Evolutionary conservation across 495 filamentous ascomycete species (phyloP).

Genomic region (Wilcoxina mikolae): DNA sequence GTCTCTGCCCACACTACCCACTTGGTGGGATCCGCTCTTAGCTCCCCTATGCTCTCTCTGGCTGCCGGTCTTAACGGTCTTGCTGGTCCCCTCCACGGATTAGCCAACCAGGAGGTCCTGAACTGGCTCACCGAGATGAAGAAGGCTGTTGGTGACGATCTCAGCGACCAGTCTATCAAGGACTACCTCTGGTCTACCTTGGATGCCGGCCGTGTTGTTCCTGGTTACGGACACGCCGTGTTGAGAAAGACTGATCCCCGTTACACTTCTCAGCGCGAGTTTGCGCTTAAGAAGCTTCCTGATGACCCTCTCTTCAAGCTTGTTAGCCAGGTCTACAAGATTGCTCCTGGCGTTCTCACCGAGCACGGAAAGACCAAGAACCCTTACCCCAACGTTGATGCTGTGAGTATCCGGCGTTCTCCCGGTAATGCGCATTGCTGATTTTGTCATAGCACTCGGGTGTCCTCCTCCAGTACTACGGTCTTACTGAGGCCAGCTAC

Average conservation of each 20-base stretch:
- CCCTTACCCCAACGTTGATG: conserved; percentile 60
- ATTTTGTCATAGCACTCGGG: conserved; percentile 55
- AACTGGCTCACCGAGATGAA: conserved; percentile 94
- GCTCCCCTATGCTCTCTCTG: conserved; percentile 90
- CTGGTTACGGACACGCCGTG: conserved; percentile 96
- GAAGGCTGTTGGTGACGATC: conserved; percentile 60
- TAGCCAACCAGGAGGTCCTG: conserved; percentile 93
- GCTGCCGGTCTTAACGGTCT: conserved; percentile 90
- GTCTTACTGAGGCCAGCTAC: conserved; percentile 95
- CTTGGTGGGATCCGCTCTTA: conserved; percentile 86
- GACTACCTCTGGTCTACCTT: conserved; percentile 86
- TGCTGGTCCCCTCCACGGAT: conserved; percentile 84
- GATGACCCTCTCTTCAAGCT: conserved; percentile 81
- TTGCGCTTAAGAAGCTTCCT: conserved; percentile 37
- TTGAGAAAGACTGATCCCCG: conserved; percentile 92
- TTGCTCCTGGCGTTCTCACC: conserved; percentile 70
- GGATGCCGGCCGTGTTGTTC: conserved; percentile 85
- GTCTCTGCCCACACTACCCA: conserved; percentile 96
- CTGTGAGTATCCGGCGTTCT: conserved; percentile 36
- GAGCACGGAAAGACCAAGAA: conserved; percentile 99
- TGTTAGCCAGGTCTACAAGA: conserved; percentile 64
- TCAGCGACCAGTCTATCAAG: conserved; percentile 63
- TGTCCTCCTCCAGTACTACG: conserved; percentile 98
- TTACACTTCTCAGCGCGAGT: conserved; percentile 93
- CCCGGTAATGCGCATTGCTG: conserved; percentile 30